Base-by-base conservation (phyloP, 2,329 filamentous ascomycete species). In the Aspergillus terreus region DNA sequence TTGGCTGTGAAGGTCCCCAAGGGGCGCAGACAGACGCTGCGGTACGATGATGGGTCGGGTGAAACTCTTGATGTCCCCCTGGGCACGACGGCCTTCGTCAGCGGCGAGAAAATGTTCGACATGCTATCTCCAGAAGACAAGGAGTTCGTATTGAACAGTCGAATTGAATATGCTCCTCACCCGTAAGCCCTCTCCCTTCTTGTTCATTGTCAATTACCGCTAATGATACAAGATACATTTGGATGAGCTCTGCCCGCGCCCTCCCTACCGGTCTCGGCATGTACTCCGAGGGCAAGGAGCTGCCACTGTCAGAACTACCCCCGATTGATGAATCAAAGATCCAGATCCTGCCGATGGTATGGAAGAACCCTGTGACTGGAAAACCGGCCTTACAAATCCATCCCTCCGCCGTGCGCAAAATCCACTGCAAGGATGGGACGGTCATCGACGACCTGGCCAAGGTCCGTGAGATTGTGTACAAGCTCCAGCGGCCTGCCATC, bases 71-170 rank as follows among this genome's bases (percentile, higher is more conserved):
- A 79, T 19, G 86, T 91, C 0, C 83, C 87, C 0, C 80, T 90
- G 0, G 88, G 88, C 41, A 90, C 86, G 6, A 92, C 88, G 0
- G 87, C 87, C 1, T 92, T 92, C 58, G 85, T 83, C 2, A 86
- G 81, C 19, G 85, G 86, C 2, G 85, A 88, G 66, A 77, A 78
- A 35, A 89, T 88, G 82, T 90, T 84, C 69, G 81, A 88, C 45
- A 65, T 79, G 11, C 77, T 92, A 9, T 84, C 81, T 12, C 76
- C 81, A 0, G 78, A 79, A 41, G 86, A 90, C 62, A 81, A 88
- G 67, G 77, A 79, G 42, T 88, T 91, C 59, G 87, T 78, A 1
- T 79, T 83, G 46, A 81, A 77, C 4, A 86, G 85, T 17, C 82
- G 77, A 52, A 80, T 90, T 43, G 86, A 91, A 70, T 92, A 92